A percentile compares a stretch with the other conserved stretches of the same genome.
phyloP scores from a whole-genome alignment of 2,329 filamentous ascomycete species.

The Fusarium sp. region DNA sequence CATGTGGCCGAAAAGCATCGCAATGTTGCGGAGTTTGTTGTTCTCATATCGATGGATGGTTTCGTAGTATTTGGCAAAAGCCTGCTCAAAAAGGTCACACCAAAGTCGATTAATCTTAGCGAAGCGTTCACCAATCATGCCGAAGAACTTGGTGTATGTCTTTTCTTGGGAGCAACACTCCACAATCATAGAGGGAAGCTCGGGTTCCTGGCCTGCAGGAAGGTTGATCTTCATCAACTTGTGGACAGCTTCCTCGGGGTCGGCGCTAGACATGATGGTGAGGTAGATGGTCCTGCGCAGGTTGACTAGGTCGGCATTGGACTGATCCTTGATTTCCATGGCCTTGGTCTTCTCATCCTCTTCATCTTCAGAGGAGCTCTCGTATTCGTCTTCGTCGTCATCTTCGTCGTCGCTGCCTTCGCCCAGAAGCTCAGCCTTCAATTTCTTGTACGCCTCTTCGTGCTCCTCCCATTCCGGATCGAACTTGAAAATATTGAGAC shows the following conservation, averaged over 20 bases:
- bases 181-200: slow-evolving; percentile 95
- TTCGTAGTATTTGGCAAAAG: slow-evolving; percentile 93
- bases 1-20: slow-evolving; percentile 92
- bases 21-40: slow-evolving; percentile 93
- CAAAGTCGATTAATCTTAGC: slow-evolving; percentile 96
- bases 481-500: slow-evolving; percentile 94
- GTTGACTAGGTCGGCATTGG: slow-evolving; percentile 94
- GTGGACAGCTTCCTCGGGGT: slow-evolving; percentile 96
- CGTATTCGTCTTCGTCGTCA: slow-evolving; percentile 70
- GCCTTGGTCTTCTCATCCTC: slow-evolving; percentile 83
- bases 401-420: slow-evolving; percentile 89
- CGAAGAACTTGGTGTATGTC: slow-evolving; percentile 98
- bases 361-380: slow-evolving; percentile 77
- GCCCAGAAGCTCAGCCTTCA: slow-evolving; percentile 94
- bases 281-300: slow-evolving; percentile 94
- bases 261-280: slow-evolving; percentile 96
- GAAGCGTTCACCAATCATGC: slow-evolving; percentile 92
- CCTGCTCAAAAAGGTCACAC: slow-evolving; percentile 91
- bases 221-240: slow-evolving; percentile 96
- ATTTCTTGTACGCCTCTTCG: slow-evolving; percentile 87
- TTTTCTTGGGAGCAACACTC: slow-evolving; percentile 97
- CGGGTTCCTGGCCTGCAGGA: slow-evolving; percentile 85
- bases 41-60: slow-evolving; percentile 98
- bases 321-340: slow-evolving; percentile 97
- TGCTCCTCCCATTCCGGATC: slow-evolving; percentile 91